A percentile compares a stretch with the other conserved stretches of the same genome.
Conservation (phyloP, 2,329 filamentous ascomycete genomes). For the Colletotrichum musae region DNA sequence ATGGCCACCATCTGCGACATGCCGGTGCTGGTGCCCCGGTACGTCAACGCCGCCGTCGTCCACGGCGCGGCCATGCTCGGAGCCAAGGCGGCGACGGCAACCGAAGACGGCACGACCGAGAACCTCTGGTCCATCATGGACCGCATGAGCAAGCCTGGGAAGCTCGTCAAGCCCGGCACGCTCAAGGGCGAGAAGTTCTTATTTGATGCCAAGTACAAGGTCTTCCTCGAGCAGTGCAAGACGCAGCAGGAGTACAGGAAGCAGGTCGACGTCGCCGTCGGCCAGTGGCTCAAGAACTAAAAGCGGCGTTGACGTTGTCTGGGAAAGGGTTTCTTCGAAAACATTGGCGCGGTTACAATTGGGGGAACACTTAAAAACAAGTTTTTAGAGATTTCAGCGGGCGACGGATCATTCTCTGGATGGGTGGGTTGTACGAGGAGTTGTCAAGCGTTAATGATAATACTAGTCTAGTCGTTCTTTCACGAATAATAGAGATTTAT, state of each 20-base stretch:
- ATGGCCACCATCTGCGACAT: slow-evolving; percentile 92
- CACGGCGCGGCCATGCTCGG: slow-evolving; percentile 99
- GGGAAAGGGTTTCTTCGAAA: background rate
- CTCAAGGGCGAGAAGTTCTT: slow-evolving; percentile 83
- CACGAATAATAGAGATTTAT: background rate
- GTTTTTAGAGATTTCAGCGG: background rate
- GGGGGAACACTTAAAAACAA: background rate
- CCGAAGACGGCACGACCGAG: slow-evolving; percentile 83
- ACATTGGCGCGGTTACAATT: slow-evolving; percentile 1
- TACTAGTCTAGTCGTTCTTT: slow-evolving; percentile 31
- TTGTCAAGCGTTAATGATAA: slow-evolving; percentile 22
- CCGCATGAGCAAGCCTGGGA: slow-evolving; percentile 94
- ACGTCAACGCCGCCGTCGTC: slow-evolving; percentile 95
- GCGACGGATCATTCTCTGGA: background rate
- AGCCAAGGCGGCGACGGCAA: slow-evolving; percentile 93
- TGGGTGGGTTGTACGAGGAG: slow-evolving; percentile 16
- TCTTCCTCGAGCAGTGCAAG: slow-evolving; percentile 94
- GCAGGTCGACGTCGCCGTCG: slow-evolving; percentile 77
- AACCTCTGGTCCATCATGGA: slow-evolving; percentile 98
- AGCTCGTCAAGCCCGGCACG: slow-evolving; percentile 81
- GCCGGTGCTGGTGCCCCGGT: slow-evolving; percentile 93
- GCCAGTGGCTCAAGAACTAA: slow-evolving; percentile 48
- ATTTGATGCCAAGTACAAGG: slow-evolving; percentile 89
- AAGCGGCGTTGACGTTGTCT: background rate
- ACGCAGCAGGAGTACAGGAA: slow-evolving; percentile 87